phyloP scores from a whole-genome alignment of 768 basidiomycete genomes.

The Lactarius indigo region DNA sequence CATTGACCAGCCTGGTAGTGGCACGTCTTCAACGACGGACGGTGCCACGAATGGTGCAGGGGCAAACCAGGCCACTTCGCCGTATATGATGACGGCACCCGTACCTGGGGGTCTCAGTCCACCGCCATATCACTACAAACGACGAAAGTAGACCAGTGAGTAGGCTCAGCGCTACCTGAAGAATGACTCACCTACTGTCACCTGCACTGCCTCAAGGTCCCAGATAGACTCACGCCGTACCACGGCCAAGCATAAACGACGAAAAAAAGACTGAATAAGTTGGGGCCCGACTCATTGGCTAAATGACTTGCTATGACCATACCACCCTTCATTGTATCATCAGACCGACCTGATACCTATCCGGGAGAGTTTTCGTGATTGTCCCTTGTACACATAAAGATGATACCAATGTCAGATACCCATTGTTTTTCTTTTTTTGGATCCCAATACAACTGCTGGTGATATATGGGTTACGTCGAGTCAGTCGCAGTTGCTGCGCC shows the following conservation, averaged over 20 bases:
- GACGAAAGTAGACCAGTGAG: slow-evolving; percentile 15
- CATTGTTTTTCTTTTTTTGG: slow-evolving; percentile 6
- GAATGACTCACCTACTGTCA: not conserved
- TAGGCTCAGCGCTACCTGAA: not conserved
- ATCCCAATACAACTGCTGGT: slow-evolving; percentile 6
- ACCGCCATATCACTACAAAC: slow-evolving; percentile 24
- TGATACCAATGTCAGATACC: slow-evolving; percentile 23
- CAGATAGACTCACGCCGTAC: not conserved
- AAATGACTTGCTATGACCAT: slow-evolving; percentile 19
- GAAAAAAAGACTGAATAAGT: not conserved
- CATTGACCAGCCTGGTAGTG: slow-evolving; percentile 86
- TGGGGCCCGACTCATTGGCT: not conserved
- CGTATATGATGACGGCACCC: slow-evolving; percentile 20
- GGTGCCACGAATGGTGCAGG: slow-evolving; percentile 8
- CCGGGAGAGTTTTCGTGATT: not conserved
- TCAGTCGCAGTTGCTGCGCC: not conserved
- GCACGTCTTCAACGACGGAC: slow-evolving; percentile 52
- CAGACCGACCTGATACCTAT: slow-evolving; percentile 17
- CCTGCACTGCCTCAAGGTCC: not conserved
- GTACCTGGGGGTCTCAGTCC: slow-evolving; percentile 26
- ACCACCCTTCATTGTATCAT: slow-evolving; percentile 11
- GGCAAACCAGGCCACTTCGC: slow-evolving; percentile 11
- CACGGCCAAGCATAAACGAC: not conserved
- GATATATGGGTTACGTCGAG: not conserved
- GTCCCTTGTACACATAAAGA: slow-evolving; percentile 16